phyloP scores from a whole-genome alignment of 1,284 basidiomycete species.

The Earliella scabrosa region DNA sequence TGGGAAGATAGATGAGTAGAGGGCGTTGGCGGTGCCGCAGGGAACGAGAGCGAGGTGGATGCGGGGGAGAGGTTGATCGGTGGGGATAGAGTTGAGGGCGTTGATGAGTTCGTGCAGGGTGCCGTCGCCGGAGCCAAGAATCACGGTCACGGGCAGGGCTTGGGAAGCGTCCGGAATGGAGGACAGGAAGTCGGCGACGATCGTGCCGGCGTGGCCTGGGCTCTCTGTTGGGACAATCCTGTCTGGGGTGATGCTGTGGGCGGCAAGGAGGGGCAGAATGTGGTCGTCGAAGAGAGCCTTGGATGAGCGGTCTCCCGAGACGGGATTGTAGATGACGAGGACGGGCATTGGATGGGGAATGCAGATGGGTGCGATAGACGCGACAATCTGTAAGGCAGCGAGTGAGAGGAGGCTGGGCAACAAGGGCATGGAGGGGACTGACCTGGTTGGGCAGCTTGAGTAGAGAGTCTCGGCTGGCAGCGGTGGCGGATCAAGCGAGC shows the following conservation, averaged over 20 bases:
- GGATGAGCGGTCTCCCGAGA: constrained; percentile 46
- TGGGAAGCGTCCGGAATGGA: constrained; percentile 14
- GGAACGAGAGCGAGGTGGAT: constrained; percentile 66
- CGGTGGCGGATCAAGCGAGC: too few species aligned
- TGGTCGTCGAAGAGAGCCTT: constrained; percentile 55
- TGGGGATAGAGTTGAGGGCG: constrained; percentile 44
- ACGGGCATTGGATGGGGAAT: constrained; percentile 19
- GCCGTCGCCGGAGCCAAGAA: constrained; percentile 89
- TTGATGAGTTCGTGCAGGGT: constrained; percentile 88
- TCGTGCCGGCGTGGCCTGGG: constrained; percentile 61
- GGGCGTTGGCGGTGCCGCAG: constrained; percentile 92
- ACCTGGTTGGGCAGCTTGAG: neutral
- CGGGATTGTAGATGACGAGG: constrained; percentile 57
- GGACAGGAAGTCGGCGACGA: constrained; percentile 49
- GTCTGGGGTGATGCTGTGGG: constrained; percentile 42
- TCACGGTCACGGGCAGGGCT: constrained; percentile 40
- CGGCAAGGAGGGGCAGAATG: constrained; percentile 67
- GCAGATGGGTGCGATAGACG: neutral
- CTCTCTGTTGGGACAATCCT: constrained; percentile 55
- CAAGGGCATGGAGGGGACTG: neutral
- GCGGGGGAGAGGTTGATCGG: constrained; percentile 16
- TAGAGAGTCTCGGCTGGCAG: neutral
- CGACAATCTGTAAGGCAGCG: neutral
- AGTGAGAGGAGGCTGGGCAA: neutral
- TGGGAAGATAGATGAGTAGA: constrained; percentile 74